phyloP scores from a whole-genome alignment of 352 stramenopile species.

The Globisporangium paddicum region DNA sequence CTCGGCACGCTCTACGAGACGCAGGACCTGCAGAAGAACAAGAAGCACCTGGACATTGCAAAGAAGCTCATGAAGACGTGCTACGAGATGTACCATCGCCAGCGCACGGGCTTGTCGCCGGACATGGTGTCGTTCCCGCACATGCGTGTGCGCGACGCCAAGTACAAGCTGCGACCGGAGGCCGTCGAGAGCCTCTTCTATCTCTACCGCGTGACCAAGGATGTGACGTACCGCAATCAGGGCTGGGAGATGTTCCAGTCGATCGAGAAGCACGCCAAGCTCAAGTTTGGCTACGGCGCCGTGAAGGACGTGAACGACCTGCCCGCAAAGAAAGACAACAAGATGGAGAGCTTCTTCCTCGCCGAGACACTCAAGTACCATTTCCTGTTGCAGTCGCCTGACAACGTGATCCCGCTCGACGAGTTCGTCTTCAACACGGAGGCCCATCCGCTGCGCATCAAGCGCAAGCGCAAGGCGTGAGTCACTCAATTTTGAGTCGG shows the following conservation, averaged over 20 bases:
- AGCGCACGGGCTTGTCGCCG: constrained; percentile 90
- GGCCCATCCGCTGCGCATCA: constrained; percentile 88
- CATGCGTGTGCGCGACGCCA: constrained; percentile 51
- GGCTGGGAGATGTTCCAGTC: constrained; percentile 94
- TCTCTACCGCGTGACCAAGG: constrained; percentile 93
- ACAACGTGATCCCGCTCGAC: constrained; percentile 85
- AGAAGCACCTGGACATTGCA: constrained; percentile 81
- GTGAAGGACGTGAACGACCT: constrained; percentile 45
- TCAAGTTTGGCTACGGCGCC: constrained; percentile 85
- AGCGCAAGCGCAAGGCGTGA: constrained; percentile 8
- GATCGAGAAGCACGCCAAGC: constrained; percentile 92
- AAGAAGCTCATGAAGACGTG: constrained; percentile 91
- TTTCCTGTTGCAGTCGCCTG: constrained; percentile 91
- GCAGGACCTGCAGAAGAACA: constrained; percentile 60
- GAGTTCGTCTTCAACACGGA: constrained; percentile 97
- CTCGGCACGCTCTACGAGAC: constrained; percentile 83
- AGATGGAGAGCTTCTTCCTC: constrained; percentile 99
- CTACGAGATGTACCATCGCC: constrained; percentile 93
- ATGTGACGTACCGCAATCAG: constrained; percentile 93
- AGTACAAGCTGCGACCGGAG: constrained; percentile 96
- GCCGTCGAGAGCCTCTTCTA: constrained; percentile 96
- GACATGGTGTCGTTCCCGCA: constrained; percentile 91
- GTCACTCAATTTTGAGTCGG: background rate
- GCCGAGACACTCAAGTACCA: constrained; percentile 99
- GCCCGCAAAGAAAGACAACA: constrained; percentile 77